Conservation (phyloP, 148 eudicot genomes). For the Nyssa sinensis region DNA sequence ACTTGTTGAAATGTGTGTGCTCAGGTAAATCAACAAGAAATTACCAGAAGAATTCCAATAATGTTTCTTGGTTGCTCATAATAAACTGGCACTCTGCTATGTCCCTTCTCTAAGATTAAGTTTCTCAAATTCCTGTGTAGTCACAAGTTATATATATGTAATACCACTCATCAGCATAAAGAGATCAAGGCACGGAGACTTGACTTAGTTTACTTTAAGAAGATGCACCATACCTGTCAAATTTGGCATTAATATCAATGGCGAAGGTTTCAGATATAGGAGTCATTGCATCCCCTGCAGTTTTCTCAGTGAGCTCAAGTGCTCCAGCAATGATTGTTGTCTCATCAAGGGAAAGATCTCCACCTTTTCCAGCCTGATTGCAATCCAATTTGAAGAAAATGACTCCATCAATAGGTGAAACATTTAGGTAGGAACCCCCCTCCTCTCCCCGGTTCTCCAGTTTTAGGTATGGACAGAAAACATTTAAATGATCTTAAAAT, state of each 20-base stretch:
- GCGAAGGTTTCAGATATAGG: conserved; percentile 44
- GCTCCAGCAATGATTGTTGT: conserved; percentile 61
- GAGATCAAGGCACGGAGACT: neutral
- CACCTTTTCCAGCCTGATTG: conserved; percentile 68
- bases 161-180: no score
- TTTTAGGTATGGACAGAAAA: no score
- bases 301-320: conserved; percentile 52
- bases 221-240: conserved; percentile 31
- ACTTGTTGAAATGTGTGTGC: neutral
- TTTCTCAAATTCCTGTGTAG: conserved; percentile 37
- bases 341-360: conserved; percentile 53
- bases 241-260: conserved; percentile 48
- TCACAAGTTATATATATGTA: no score
- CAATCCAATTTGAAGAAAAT: neutral
- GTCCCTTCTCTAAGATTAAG: conserved; percentile 47
- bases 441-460: no score
- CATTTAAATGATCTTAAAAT: neutral
- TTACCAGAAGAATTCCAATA: conserved; percentile 55
- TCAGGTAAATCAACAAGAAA: neutral
- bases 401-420: neutral
- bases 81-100: conserved; percentile 63
- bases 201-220: neutral
- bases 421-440: neutral
- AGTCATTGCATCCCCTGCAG: conserved; percentile 62
- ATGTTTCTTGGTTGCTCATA: conserved; percentile 46